Percentiles rank a stretch among this genome's conserved stretches.
Evolutionary conservation across 192 early-diverging fungal species (phyloP).

Genomic region (Allomyces macrogynus): DNA sequence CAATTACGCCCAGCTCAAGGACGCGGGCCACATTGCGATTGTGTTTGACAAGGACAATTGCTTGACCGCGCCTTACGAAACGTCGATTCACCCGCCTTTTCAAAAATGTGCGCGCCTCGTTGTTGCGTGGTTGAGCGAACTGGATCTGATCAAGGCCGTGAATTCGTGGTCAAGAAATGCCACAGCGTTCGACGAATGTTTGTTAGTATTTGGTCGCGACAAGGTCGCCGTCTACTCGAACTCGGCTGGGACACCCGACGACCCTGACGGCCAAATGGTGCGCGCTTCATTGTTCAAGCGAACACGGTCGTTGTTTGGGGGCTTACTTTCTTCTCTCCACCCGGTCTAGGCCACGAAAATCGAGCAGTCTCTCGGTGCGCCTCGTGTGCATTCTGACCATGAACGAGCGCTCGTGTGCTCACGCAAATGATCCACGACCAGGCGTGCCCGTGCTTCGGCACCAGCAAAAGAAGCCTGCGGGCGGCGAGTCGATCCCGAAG

Average conservation of each 20-base stretch:
- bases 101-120: constrained; percentile 1
- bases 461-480: constrained; percentile 49
- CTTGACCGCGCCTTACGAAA: constrained; percentile 61
- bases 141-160: background rate
- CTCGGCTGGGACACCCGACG: constrained; percentile 69
- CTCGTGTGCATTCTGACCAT: background rate
- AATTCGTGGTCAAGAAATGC: background rate
- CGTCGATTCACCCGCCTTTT: constrained; percentile 48
- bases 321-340: background rate
- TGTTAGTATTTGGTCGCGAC: constrained; percentile 30
- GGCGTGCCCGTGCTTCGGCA: constrained; percentile 11
- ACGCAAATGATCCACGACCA: constrained; percentile 6
- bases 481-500: constrained; percentile 33
- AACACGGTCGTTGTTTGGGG: background rate
- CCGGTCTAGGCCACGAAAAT: constrained; percentile 16
- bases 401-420: too few relatives aligned
- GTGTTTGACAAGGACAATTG: constrained; percentile 97
- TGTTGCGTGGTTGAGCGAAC: too few relatives aligned
- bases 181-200: constrained; percentile 35
- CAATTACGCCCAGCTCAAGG: constrained; percentile 34
- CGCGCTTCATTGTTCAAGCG: constrained; percentile 6
- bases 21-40: constrained; percentile 42
- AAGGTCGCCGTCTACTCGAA: constrained; percentile 74
- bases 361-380: constrained; percentile 21
- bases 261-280: constrained; percentile 15